phyloP scores from a whole-genome alignment of 768 basidiomycete species.

The Dendrothele bispora region DNA sequence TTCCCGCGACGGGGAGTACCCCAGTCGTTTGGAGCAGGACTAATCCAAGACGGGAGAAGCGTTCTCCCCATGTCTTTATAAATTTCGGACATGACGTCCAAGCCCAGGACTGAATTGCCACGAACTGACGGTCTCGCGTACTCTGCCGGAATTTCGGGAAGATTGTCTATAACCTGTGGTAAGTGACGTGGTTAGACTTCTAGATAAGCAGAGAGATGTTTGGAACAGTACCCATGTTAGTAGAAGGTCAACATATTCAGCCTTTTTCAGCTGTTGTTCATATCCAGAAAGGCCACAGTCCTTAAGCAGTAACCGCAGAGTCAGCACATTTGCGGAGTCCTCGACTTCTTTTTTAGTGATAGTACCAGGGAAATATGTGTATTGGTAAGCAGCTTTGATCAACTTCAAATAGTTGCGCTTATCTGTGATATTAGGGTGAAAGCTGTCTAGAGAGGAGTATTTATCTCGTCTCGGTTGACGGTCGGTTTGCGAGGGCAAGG shows the following conservation, averaged over 20 bases:
- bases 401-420: too few species aligned
- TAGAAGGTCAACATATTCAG: not conserved
- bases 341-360: too few species aligned
- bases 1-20: slow-evolving; percentile 25
- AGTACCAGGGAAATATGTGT: too few species aligned
- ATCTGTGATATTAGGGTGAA: too few species aligned
- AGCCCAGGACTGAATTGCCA: slow-evolving; percentile 8
- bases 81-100: slow-evolving; percentile 11
- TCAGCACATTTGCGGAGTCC: too few species aligned
- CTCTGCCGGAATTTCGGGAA: not conserved
- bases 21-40: slow-evolving; percentile 18
- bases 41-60: slow-evolving; percentile 23
- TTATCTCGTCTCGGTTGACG: too few species aligned
- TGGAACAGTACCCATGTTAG: slow-evolving; percentile 3
- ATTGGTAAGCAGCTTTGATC: too few species aligned
- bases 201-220: not conserved
- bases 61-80: slow-evolving; percentile 20
- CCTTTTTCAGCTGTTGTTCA: too few species aligned
- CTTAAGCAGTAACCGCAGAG: too few species aligned
- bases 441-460: too few species aligned
- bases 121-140: not conserved
- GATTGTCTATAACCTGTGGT: not conserved
- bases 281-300: too few species aligned
- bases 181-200: not conserved
- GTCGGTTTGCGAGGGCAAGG: too few species aligned